Conservation (phyloP, 306 rosid genomes). For the Trichosanthes truncata region DNA sequence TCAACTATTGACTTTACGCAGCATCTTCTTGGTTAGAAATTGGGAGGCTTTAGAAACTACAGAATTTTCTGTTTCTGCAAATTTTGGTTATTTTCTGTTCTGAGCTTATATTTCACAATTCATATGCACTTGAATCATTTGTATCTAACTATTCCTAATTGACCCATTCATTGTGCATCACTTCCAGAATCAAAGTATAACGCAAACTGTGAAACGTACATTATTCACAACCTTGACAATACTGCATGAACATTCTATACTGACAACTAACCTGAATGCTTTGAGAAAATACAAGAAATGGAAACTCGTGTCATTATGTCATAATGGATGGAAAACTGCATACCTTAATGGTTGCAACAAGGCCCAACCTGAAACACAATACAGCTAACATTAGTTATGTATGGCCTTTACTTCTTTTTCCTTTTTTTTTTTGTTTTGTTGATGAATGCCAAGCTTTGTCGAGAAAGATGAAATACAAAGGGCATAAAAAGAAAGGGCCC, state of each 20-base stretch:
- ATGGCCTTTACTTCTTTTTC: not conserved
- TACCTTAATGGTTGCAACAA: slow-evolving; percentile 95
- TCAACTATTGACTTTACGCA: not conserved
- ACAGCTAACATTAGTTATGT: slow-evolving; percentile 20
- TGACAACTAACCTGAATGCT: slow-evolving; percentile 1
- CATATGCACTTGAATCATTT: not conserved
- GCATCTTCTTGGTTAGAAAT: not conserved
- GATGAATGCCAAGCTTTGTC: not conserved
- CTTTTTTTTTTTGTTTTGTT: not conserved
- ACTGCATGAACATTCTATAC: not conserved
- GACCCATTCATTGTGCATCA: not conserved
- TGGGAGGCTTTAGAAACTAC: not conserved
- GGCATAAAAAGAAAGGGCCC: not conserved
- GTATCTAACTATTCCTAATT: not conserved
- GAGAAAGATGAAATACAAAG: not conserved
- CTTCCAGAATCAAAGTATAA: not conserved
- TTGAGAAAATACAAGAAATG: not conserved
- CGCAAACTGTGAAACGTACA: not conserved
- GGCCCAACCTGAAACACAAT: slow-evolving; percentile 83
- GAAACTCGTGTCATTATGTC: slow-evolving; percentile 10
- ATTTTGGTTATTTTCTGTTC: not conserved
- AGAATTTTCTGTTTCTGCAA: not conserved
- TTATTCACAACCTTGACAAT: not conserved
- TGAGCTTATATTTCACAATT: not conserved
- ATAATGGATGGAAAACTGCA: slow-evolving; percentile 8